Conservation (phyloP, 108 stramenopile species). For the Mediolabrus comicus region DNA sequence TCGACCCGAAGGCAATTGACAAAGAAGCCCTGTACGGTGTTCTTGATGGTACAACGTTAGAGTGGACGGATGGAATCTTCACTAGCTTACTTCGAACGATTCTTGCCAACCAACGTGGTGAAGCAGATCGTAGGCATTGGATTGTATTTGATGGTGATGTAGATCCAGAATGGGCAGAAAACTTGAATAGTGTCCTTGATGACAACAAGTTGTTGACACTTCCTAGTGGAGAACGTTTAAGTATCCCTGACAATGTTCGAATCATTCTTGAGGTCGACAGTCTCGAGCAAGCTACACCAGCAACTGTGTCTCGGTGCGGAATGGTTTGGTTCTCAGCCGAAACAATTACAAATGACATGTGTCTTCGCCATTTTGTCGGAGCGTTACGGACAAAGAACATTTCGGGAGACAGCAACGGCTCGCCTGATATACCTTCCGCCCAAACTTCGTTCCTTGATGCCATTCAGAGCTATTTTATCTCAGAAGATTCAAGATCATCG, state of each 20-base stretch:
- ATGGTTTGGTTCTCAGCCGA: slow-evolving; percentile 98
- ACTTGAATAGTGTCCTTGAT: slow-evolving; percentile 89
- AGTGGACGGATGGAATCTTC: slow-evolving; percentile 99
- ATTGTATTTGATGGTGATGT: slow-evolving; percentile 98
- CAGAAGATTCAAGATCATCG: slow-evolving; percentile 54
- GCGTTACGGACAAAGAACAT: slow-evolving; percentile 56
- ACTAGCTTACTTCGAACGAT: slow-evolving; percentile 83
- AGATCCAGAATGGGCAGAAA: slow-evolving; percentile 93
- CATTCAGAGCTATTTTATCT: slow-evolving; percentile 57
- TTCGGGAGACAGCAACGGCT: slow-evolving; percentile 27
- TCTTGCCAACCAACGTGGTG: slow-evolving; percentile 93
- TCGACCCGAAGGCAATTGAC: slow-evolving; percentile 95
- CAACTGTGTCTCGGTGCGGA: slow-evolving; percentile 97
- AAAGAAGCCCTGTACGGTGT: slow-evolving; percentile 93
- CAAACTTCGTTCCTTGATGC: slow-evolving; percentile 74
- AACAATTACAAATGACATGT: slow-evolving; percentile 86
- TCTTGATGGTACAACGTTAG: slow-evolving; percentile 96
- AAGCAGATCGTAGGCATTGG: slow-evolving; percentile 90
- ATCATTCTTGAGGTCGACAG: slow-evolving; percentile 96
- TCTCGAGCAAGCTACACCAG: slow-evolving; percentile 93
- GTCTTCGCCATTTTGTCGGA: slow-evolving; percentile 58
- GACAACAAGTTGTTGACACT: slow-evolving; percentile 97
- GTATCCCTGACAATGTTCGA: slow-evolving; percentile 85
- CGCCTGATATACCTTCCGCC: slow-evolving; percentile 51
- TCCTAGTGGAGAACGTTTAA: slow-evolving; percentile 92